Conservation (phyloP, 2,329 filamentous ascomycete genomes). For the Alternaria panax region DNA sequence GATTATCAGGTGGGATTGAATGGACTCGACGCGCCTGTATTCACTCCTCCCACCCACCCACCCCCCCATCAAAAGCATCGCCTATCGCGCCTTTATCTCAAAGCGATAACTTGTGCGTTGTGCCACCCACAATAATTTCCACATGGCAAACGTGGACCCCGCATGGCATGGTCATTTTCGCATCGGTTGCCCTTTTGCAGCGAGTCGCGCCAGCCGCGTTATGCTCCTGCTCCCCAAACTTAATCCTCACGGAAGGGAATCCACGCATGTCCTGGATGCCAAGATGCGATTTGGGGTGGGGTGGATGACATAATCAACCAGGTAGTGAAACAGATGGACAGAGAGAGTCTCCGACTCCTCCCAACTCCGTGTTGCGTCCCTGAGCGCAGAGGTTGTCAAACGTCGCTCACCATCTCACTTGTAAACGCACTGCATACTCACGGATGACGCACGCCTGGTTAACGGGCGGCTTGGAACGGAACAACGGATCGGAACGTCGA, state of each 20-base stretch:
- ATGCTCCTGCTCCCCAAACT: background rate
- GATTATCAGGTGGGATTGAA: background rate
- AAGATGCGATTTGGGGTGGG: background rate
- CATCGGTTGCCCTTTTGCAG: background rate
- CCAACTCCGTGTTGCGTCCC: background rate
- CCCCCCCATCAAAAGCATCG: background rate
- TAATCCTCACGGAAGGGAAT: background rate
- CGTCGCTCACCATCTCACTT: constrained; percentile 4
- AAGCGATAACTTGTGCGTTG: background rate
- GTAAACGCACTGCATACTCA: background rate
- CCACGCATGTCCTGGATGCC: background rate
- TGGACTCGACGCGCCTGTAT: background rate
- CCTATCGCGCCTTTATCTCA: background rate
- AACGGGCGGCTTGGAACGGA: constrained; percentile 6
- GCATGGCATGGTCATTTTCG: constrained; percentile 2
- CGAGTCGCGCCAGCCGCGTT: constrained; percentile 8
- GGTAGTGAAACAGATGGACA: background rate
- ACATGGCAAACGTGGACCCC: constrained; percentile 13
- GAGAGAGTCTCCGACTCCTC: background rate
- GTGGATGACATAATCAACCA: background rate
- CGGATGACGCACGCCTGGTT: constrained; percentile 10
- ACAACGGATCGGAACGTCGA: constrained; percentile 17
- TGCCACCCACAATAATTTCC: constrained; percentile 7
- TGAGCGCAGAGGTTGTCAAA: background rate
- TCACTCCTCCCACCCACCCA: background rate